Evolutionary conservation across 495 filamentous ascomycete species (phyloP).

Genomic region (Penicillium samsonianum): DNA sequence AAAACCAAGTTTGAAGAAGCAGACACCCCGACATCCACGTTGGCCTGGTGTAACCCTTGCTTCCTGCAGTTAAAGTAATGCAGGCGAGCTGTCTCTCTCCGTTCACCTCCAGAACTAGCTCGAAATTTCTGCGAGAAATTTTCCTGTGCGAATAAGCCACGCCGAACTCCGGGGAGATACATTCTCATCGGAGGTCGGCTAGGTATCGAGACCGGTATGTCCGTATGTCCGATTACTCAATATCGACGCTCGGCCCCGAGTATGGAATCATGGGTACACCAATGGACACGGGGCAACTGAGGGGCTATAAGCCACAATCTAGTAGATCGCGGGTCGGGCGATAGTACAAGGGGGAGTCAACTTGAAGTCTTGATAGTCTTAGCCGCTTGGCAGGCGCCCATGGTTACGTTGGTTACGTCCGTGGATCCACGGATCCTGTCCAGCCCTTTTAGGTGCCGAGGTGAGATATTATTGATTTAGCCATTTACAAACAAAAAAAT

Average conservation of each 20-base stretch:
- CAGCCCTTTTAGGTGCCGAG: neutral
- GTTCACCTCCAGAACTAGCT: conserved; percentile 9
- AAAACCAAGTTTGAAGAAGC: conserved; percentile 6
- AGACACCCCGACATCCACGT: conserved; percentile 10
- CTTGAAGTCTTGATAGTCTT: conserved; percentile 24
- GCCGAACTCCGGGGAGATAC: neutral
- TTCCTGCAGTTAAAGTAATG: conserved; percentile 6
- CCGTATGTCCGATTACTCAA: conserved; percentile 5
- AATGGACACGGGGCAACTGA: conserved; percentile 6
- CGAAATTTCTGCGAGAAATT: neutral
- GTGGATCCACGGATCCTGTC: neutral
- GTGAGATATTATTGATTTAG: neutral
- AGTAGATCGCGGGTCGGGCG: conserved; percentile 11
- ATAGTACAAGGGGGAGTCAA: conserved; percentile 7
- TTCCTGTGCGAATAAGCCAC: neutral
- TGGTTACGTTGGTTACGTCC: conserved; percentile 1
- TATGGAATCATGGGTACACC: neutral
- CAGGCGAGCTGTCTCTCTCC: conserved; percentile 5
- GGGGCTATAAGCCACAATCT: conserved; percentile 14
- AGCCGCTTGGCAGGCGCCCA: conserved; percentile 23
- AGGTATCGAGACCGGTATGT: neutral
- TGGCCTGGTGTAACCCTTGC: conserved; percentile 11
- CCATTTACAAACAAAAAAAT: neutral
- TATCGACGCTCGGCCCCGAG: conserved; percentile 15
- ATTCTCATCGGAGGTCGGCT: neutral